Evolutionary conservation across 2,329 filamentous ascomycete genomes (phyloP), one percentile per base, ranked within the genome.

Genomic region (Sclerotinia spermophila): DNA sequence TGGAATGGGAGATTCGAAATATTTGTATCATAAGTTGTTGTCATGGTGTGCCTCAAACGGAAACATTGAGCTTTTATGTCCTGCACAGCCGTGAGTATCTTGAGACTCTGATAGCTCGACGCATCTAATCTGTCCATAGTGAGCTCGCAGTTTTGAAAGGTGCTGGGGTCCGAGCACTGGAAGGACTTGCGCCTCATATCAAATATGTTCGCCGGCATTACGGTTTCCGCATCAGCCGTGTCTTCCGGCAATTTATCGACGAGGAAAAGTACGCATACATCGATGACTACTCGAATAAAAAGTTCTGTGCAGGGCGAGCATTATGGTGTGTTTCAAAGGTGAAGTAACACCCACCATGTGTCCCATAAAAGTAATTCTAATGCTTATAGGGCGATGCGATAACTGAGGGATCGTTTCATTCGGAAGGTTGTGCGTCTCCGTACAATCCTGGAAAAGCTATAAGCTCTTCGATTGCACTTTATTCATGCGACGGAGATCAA

Each of bases 11-110:
- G 68, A 73, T 21, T 75, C 74, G 3, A 38, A 59, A 2, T 77
- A 75, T 45, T 71, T 77, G 7, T 40, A 72, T 27, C 61, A 72
- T 7, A 55, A 11, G 13, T 38, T 76, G 15, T 45, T 17, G 64
- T 35, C 71, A 1, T 77, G 74, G 75, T 75, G 75, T 61, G 10
- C 15, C 13, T 5, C 35, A 24, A 72, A 76, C 72, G 74, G 74
- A 2, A 44, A 70, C 2, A 75, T 75, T 8, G 68, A 42, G n/a
- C 45, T 75, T 51, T 30, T 76, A 38, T 68, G 73, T 10, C 74
- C 74, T 1, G 51, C 51, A 3, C 0, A 72, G 19, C 73, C 73
- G 74, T 71, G 71, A 72, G 74, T 65, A 17, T 24, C 7, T 30
- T 0, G 48, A 44, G 17, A 38, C 19, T 48, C 21, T 35, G 19